A percentile compares a stretch with the other conserved stretches of the same genome.
phyloP scores from a whole-genome alignment of 2,329 filamentous ascomycete species.

The Phyllosticta capitalensis region DNA sequence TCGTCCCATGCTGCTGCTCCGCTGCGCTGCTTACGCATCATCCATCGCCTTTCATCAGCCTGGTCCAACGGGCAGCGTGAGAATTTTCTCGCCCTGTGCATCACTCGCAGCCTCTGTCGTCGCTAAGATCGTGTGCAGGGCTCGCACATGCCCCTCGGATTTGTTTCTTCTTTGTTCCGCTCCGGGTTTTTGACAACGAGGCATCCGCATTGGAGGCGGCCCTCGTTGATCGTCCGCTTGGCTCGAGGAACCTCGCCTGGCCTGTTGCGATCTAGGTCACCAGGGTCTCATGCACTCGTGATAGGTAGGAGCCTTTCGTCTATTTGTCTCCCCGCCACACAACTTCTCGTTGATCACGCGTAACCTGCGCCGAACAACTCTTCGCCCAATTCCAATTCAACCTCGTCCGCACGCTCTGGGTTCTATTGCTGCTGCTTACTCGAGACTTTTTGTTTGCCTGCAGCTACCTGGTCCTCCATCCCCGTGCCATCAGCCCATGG shows the following conservation, averaged over 20 bases:
- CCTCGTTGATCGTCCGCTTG: constrained; percentile 4
- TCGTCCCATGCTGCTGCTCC: constrained; percentile 6
- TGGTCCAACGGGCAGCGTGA: neutral
- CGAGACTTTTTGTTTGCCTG: neutral
- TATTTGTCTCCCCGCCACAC: constrained; percentile 7
- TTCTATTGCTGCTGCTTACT: neutral
- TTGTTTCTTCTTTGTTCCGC: neutral
- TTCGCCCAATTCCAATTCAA: constrained; percentile 5
- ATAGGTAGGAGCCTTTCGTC: constrained; percentile 8
- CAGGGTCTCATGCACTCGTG: constrained; percentile 7
- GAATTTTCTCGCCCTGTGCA: neutral
- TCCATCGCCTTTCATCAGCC: neutral
- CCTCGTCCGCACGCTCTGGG: neutral
- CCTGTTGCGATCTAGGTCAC: constrained; percentile 6
- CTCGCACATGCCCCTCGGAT: neutral
- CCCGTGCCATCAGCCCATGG: constrained; percentile 2
- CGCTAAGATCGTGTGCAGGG: neutral
- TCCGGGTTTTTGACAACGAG: neutral
- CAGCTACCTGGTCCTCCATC: constrained; percentile 9
- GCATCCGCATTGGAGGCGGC: neutral
- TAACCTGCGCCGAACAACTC: neutral
- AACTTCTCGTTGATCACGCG: constrained; percentile 8
- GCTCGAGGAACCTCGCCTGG: constrained; percentile 8
- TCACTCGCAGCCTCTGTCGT: neutral
- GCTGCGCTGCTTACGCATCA: neutral